phyloP scores from a whole-genome alignment of 257 asterid species.

The Cinchona pubescens region DNA sequence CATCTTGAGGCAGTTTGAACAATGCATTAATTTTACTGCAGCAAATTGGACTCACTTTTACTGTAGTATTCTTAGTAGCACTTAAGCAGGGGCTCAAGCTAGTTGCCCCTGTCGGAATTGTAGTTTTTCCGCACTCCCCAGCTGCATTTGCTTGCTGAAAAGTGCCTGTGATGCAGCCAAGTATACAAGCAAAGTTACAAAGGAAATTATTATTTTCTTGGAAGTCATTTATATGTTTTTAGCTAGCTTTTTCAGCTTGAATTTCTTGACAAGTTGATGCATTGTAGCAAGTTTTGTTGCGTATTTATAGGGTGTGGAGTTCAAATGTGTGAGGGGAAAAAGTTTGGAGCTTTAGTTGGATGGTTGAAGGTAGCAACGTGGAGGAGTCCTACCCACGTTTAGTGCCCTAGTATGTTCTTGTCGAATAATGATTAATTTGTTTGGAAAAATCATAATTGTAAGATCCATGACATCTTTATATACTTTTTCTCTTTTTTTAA shows the following conservation, averaged over 20 bases:
- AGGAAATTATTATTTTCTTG: slow-evolving; percentile 4
- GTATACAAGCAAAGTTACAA: slow-evolving; percentile 18
- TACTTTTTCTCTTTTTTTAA: too few relatives aligned
- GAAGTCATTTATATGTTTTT: slow-evolving; percentile 18
- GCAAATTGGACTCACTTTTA: slow-evolving; percentile 25
- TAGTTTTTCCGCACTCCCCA: slow-evolving; percentile 34
- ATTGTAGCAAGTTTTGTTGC: neutral
- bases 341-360: slow-evolving; percentile 14
- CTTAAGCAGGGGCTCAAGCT: slow-evolving; percentile 36
- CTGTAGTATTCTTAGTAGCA: slow-evolving; percentile 26
- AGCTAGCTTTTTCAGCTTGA: neutral
- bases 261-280: neutral
- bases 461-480: too few relatives aligned
- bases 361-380: slow-evolving; percentile 24
- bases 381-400: neutral
- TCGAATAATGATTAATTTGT: neutral
- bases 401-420: neutral
- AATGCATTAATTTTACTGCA: slow-evolving; percentile 29
- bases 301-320: slow-evolving; percentile 17
- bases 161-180: slow-evolving; percentile 11
- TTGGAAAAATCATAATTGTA: neutral
- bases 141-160: slow-evolving; percentile 25
- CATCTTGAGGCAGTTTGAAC: slow-evolving; percentile 33
- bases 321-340: slow-evolving; percentile 16
- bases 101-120: slow-evolving; percentile 16